Base-by-base conservation (phyloP, 176 grass and related monocot species). In the Raddia distichophylla region DNA sequence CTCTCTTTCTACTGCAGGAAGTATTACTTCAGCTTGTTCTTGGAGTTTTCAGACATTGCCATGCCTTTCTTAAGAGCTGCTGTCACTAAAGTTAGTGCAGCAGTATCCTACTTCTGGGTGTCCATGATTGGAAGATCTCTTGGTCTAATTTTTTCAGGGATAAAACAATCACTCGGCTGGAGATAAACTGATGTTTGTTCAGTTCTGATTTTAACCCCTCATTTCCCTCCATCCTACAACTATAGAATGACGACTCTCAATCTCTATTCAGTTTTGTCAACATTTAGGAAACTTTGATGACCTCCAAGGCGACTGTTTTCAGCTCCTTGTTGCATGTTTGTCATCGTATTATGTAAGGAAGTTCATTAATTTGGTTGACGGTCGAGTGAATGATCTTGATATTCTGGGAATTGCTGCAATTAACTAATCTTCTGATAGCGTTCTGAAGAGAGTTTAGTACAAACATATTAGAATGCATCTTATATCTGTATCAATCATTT, bases 111-210 rank as follows among this genome's bases (percentile, higher is more conserved):
- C 81, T 93, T 99, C 81, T 88, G 94, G 77, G 88, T 94, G 14
- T 93, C 84, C 83, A 95, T 95, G 91, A 95, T 99, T 71, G 96
- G 96, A 81, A 95, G 91, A 76, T 93, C 93, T n/a, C 73, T 99
- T 73, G 91, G 96, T 47, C 93, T 93, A 32, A 99, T 99, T 80
- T 99, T 95, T 62, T 91, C 74, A 74, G 96, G 96, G 69, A 95
- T 93, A 68, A 87, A 89, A 55, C 96, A 93, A 65, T 89, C 89
- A 14, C 87, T 95, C 19, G 89, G 91, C 82, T 99, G 96, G 96
- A 91, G 83, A 91, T 99, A 80, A 77, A 49, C 14, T 64, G 55
- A 46, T 78, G 40, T 18, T 33, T 68, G 17, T 82, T 91, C 17
- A 19, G n/a, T 78, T 83, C 75, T 81, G 42, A 58, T 63, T 51